Evolutionary conservation across 1,284 basidiomycete species (phyloP), one percentile per base, ranked within the genome.

Genomic region (Cutaneotrichosporon dermatis): DNA sequence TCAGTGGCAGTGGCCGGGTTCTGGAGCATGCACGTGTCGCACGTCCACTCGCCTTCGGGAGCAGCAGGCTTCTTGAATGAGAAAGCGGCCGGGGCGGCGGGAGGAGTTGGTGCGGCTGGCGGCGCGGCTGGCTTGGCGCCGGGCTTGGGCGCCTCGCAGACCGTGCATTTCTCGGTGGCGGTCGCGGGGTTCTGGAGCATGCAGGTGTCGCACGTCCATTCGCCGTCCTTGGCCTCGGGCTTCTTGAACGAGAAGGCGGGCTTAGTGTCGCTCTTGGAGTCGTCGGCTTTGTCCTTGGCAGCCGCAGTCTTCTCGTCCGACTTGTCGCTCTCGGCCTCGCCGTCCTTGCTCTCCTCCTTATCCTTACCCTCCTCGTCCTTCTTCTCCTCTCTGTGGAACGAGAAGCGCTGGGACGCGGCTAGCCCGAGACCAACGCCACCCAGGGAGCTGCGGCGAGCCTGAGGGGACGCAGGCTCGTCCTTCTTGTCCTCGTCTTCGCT

Each of bases 11-110:
- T 72, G 6, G 73, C 76, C 4, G 80, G 74, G 63, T 84, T 85
- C 51, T 78, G 68, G 34, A 84, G 63, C 70, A 73, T 76, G 55
- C 84, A 86, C 8, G 69, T 60, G 2, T 71, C 71, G 64, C 84
- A 85, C 6, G 61, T 78, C 84, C 83, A 85, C 25, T 66, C 66
- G 10, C 67, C 74, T 35, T 61, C 13, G 16, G 50, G 13, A 10
- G 57, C 13, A 33, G 83, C 39, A 2, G 39, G 39, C 39, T 40
- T 62, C 70, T 73, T 76, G 57, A 10, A 12, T 6, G 42, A n/a
- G 25, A 60, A 54, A 8, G 51, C 43, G 13, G 46, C 46, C 0
- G 33, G 25, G 25, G 25, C 25, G 1, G 33, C 13, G 3, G 46
- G 46, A 1, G 46, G 25, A n/a, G 46, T 13, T 5, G 46, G 34